Base-by-base conservation (phyloP, 78 protist genomes). In the Dictyostelium capitatum region DNA sequence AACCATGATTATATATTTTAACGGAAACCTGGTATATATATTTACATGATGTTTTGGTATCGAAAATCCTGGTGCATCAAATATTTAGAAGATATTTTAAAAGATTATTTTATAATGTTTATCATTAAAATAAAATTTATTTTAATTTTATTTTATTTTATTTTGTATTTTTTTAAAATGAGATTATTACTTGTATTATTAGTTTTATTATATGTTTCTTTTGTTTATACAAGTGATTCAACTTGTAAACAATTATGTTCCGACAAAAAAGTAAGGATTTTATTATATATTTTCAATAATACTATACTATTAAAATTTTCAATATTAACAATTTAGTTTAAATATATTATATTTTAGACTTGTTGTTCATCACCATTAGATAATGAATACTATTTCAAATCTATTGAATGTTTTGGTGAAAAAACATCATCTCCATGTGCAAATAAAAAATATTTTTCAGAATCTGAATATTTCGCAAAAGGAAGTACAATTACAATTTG, bases 401-500 rank as follows among this genome's bases (percentile, higher is more conserved):
- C 70, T n/a, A 25, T 9, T 25, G 70, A 25, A 25, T 62, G 70
- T 23, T 1, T 37, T 37, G 43, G 43, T 37, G 43, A 37, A 37
- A 25, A 62, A 25, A 10, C 41, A 11, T 62, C 41, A 62, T 23
- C n/a, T n/a, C n/a, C 70, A 62, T 62, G 70, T 5, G 0, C 8
- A 6, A 32, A 32, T 25, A n/a, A 25, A 25, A 12, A 23, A 10
- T 62, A 62, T 62, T 23, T 62, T 62, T 0, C 32, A n/a, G 25
- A 17, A 25, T 11, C 43, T 62, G 25, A 62, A 25, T 25, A 11
- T 62, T 62, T 62, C 23, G 70, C 12, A 62, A 32, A 25, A 25
- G 70, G 70, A 11, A 62, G 70, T 23, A 62, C 70, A 25, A 25
- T 62, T 23, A 62, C 70, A 25, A 62, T 62, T 62, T 62, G 70